Evolutionary conservation across 164 flowering plant genomes (phyloP).

Genomic region (Warburgia ugandensis): DNA sequence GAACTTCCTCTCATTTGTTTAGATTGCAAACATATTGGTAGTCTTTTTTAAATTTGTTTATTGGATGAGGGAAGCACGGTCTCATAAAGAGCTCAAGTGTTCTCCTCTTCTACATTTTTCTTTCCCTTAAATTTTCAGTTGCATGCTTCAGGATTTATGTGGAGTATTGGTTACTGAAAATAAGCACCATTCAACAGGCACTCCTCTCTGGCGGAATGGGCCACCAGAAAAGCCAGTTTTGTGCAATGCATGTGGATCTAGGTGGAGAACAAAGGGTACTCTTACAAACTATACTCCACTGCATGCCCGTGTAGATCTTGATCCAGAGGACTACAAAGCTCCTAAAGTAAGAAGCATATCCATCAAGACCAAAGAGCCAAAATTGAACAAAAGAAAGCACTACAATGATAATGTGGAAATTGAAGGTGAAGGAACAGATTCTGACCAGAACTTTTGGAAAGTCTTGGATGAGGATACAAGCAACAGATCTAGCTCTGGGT

Average conservation of each 20-base stretch:
- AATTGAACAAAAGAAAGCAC: constrained; percentile 50
- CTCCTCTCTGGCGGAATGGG: constrained; percentile 99
- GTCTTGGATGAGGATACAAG: constrained; percentile 67
- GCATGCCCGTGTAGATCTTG: constrained; percentile 73
- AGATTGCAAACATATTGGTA: too few relatives aligned
- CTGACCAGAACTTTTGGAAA: constrained; percentile 33
- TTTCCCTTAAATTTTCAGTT: too few relatives aligned
- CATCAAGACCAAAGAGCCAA: constrained; percentile 48
- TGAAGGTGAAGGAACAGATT: constrained; percentile 24
- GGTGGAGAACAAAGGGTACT: constrained; percentile 98
- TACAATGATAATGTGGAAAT: constrained; percentile 21
- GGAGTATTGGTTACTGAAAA: too few relatives aligned
- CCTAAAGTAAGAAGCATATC: constrained; percentile 41
- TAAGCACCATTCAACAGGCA: constrained; percentile 68
- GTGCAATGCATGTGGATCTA: constrained; percentile 98
- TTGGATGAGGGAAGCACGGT: too few relatives aligned
- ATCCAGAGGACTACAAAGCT: constrained; percentile 43
- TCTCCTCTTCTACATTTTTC: too few relatives aligned
- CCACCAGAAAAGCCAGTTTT: constrained; percentile 95
- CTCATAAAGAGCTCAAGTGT: too few relatives aligned
- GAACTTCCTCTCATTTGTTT: too few relatives aligned
- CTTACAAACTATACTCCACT: constrained; percentile 86
- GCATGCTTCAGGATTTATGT: too few relatives aligned
- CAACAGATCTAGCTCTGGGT: constrained; percentile 88
- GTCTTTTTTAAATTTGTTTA: too few relatives aligned